phyloP scores from a whole-genome alignment of 257 asterid genomes.

The Solanum piurae region DNA sequence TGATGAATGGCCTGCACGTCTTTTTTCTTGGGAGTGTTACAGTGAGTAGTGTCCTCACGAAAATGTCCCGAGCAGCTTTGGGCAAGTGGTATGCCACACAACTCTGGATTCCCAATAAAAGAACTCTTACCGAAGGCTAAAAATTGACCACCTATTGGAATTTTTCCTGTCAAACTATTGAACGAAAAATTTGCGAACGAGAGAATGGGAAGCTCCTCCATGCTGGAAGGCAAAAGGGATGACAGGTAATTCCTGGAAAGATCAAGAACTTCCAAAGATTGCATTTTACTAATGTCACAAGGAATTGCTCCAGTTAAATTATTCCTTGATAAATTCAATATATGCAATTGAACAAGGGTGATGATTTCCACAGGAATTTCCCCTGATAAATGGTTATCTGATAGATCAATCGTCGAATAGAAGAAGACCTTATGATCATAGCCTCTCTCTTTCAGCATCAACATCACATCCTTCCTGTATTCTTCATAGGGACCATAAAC shows the following conservation, averaged over 20 bases:
- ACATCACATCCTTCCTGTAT: neutral
- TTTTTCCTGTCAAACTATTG: neutral
- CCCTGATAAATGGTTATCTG: slow-evolving; percentile 1
- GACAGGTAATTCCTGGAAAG: neutral
- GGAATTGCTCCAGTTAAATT: neutral
- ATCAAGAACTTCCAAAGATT: neutral
- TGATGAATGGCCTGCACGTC: neutral
- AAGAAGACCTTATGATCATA: neutral
- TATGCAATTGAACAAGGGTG: neutral
- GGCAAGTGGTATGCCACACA: neutral
- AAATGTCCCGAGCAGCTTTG: neutral
- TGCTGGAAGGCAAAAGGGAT: neutral
- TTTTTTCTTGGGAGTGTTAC: neutral
- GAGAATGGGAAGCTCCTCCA: accelerated
- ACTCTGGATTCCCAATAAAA: neutral
- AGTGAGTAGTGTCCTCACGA: neutral
- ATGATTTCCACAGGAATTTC: neutral
- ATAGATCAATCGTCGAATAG: neutral
- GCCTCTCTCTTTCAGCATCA: neutral
- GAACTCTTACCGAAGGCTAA: accelerated
- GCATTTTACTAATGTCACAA: neutral
- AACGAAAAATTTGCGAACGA: accelerated
- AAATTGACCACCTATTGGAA: neutral
- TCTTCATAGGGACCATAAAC: neutral
- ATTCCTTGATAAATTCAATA: neutral